Base-by-base conservation (phyloP, 2,329 filamentous ascomycete species). In the Fusarium albidum region DNA sequence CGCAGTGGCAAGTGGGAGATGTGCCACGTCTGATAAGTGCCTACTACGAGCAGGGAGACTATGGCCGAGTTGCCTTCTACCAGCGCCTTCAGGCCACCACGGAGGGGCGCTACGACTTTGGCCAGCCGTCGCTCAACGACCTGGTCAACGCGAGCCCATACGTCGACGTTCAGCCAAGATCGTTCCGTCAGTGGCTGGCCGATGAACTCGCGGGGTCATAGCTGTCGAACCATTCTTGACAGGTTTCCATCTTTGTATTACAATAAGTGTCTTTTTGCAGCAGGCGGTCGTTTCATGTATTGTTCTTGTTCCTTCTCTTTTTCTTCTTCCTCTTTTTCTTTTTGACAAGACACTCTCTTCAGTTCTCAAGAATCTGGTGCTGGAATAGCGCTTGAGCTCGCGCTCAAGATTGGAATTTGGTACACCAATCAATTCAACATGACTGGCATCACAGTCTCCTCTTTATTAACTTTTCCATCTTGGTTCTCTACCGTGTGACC, bases 71-170 rank as follows among this genome's bases (percentile, higher is more conserved):
- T 60, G 75, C 77, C 38, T 78, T 83, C 48, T 80, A 88, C 42
- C 81, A 86, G 52, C 78, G 86, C 27, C 79, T 91, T 18, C 77
- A 90, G 31, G 87, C 86, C 27, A 91, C 89, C 0, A 84, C 84
- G 14, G 82, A 88, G 57, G 85, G 87, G 3, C 81, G 85, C 9
- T 92, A 90, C 66, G 83, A 87, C 57, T 89, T 89, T 62, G 73
- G 76, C 4, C 73, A 80, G 11, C 73, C 84, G 2, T 88, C 85
- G 55, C 73, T 91, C 47, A 89, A 90, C 68, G 74, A 77, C 3
- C 64, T 76, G 4, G 66, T 82, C 35, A 65, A 71, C 25, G 67
- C 62, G 12, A 71, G 59, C 57, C 58, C 71, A 5, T 60, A 70
- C 5, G 73, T 79, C 11, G 68, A 76, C 31, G 52, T 86, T 11